Percentiles rank a stretch among this genome's conserved stretches.
phyloP scores from a whole-genome alignment of 78 protist genomes.

The Trichosphaerium sp. region DNA sequence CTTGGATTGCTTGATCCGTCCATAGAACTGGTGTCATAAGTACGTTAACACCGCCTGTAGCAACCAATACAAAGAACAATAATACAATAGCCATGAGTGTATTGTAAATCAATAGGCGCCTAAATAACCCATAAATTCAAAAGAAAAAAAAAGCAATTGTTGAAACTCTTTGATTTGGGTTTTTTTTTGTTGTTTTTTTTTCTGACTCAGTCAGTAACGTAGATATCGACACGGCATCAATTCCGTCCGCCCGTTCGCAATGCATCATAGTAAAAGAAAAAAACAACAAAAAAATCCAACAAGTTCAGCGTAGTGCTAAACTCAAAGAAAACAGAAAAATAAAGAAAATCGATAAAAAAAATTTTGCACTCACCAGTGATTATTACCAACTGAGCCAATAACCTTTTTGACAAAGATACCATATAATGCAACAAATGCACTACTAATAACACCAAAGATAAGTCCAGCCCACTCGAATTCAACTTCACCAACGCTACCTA shows the following conservation, averaged over 20 bases:
- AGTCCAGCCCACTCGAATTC: slow-evolving; percentile 62
- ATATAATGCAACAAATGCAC: slow-evolving; percentile 62
- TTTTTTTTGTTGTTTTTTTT: no score
- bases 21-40: not conserved
- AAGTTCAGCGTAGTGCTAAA: no score
- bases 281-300: no score
- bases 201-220: no score
- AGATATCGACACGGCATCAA: no score
- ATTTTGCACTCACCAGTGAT: slow-evolving; percentile 31
- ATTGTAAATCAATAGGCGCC: slow-evolving; percentile 60
- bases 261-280: no score
- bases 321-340: no score
- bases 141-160: not conserved
- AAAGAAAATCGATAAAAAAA: not conserved
- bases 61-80: slow-evolving; percentile 35
- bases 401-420: slow-evolving; percentile 62
- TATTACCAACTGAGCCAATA: slow-evolving; percentile 27
- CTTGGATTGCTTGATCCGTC: not conserved
- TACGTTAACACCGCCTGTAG: slow-evolving; percentile 45
- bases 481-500: slow-evolving; percentile 63
- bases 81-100: slow-evolving; percentile 47
- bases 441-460: slow-evolving; percentile 56
- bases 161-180: no score
- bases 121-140: not conserved
- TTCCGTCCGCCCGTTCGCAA: no score